A percentile compares a stretch with the other conserved stretches of the same genome.
Conservation (phyloP, 2,329 filamentous ascomycete genomes). For the Penicillium hordei region DNA sequence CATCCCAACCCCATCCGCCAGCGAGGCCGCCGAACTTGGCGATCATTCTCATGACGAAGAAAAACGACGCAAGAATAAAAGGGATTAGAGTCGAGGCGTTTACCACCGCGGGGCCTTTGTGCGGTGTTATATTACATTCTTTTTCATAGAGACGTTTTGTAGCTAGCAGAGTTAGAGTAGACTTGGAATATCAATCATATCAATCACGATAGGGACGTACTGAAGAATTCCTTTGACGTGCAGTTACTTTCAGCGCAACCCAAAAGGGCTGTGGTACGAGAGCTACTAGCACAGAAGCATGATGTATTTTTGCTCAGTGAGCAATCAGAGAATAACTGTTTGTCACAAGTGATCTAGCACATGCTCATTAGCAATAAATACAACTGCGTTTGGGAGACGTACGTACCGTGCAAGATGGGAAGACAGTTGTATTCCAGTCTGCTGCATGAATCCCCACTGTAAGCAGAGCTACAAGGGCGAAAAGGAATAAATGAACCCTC, state of each 20-base stretch:
- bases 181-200: not conserved
- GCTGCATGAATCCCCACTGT: constrained; percentile 2
- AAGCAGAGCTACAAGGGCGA: constrained; percentile 8
- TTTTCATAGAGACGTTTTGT: constrained; percentile 15
- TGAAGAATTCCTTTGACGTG: constrained; percentile 17
- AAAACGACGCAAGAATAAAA: constrained; percentile 17
- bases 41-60: constrained; percentile 17
- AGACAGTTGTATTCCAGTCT: not conserved
- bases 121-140: constrained; percentile 14
- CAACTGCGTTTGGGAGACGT: not conserved
- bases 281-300: constrained; percentile 14
- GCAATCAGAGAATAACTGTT: constrained; percentile 10
- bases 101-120: constrained; percentile 1
- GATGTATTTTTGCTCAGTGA: constrained; percentile 10
- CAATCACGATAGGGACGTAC: constrained; percentile 8
- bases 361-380: not conserved
- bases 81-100: constrained; percentile 13
- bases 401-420: constrained; percentile 16
- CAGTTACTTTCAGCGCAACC: constrained; percentile 14
- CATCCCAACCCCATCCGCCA: constrained; percentile 23
- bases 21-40: constrained; percentile 17
- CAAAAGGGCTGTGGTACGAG: constrained; percentile 3
- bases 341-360: constrained; percentile 8
- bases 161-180: constrained; percentile 7
- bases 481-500: constrained; percentile 6